A percentile compares a stretch with the other conserved stretches of the same genome.
Evolutionary conservation across 2,329 filamentous ascomycete genomes (phyloP).

Genomic region (Lecanoromycetidae sp.): DNA sequence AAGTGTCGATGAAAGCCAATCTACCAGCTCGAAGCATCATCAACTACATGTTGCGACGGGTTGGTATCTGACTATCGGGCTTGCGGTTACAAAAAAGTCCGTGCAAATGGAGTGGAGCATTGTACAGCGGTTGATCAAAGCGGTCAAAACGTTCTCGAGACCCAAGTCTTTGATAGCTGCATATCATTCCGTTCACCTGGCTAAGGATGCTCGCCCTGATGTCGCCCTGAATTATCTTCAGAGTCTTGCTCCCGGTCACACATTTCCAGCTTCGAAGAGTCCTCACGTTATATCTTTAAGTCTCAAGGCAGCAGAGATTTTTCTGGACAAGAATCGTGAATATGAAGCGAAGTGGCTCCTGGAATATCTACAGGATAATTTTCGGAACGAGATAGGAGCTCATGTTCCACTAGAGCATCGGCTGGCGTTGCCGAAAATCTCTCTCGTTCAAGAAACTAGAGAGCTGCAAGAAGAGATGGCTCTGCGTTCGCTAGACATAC

Average conservation of each 20-base stretch:
- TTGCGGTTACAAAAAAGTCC: background rate
- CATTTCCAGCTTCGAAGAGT: background rate
- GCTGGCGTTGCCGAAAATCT: background rate
- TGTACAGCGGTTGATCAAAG: background rate
- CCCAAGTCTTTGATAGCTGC: background rate
- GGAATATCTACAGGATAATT: conserved; percentile 3
- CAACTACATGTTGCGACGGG: background rate
- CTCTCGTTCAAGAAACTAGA: background rate
- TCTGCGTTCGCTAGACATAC: background rate
- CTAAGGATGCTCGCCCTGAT: background rate
- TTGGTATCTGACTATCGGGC: background rate
- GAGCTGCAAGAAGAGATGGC: background rate
- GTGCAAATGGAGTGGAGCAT: background rate
- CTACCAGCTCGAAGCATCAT: background rate
- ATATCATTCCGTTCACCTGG: background rate
- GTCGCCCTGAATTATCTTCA: background rate
- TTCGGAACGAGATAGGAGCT: background rate
- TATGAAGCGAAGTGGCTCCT: conserved; percentile 5
- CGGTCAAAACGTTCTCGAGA: background rate
- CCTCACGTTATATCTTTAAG: background rate
- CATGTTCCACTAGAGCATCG: too few species aligned
- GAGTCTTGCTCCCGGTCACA: background rate
- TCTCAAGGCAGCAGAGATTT: conserved; percentile 7
- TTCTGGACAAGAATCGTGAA: background rate
- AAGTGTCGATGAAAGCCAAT: background rate